Conservation (phyloP, 2,329 filamentous ascomycete species). For the Colletotrichum filicis region DNA sequence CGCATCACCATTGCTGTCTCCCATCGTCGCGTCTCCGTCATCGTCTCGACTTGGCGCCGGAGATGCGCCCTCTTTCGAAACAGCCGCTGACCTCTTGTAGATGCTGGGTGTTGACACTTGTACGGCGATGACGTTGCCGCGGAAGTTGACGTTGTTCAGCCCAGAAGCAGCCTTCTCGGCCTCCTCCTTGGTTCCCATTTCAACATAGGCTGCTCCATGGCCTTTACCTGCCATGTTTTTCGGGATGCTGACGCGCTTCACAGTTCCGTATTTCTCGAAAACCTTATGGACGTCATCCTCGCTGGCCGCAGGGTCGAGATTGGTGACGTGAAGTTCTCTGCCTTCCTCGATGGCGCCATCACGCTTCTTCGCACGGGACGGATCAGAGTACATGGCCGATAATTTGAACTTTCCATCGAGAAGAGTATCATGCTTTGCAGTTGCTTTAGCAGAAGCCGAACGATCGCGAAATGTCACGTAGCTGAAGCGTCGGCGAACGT, state of each 20-base stretch:
- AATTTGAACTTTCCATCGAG: conserved; percentile 77
- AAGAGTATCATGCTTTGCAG: conserved; percentile 75
- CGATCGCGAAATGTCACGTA: conserved; percentile 88
- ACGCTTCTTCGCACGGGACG: conserved; percentile 79
- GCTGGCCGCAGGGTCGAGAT: conserved; percentile 69
- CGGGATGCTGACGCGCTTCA: conserved; percentile 79
- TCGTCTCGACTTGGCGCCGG: conserved; percentile 48
- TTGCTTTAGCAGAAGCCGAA: conserved; percentile 76
- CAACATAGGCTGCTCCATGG: conserved; percentile 84
- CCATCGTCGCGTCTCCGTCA: conserved; percentile 53
- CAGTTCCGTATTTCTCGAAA: conserved; percentile 80
- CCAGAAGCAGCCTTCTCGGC: conserved; percentile 73
- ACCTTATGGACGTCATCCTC: conserved; percentile 77
- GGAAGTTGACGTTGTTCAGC: conserved; percentile 78
- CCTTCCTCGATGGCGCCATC: conserved; percentile 87
- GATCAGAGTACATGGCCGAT: conserved; percentile 86
- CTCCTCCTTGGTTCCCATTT: conserved; percentile 77
- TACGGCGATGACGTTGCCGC: conserved; percentile 74
- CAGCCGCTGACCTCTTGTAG: conserved; percentile 63
- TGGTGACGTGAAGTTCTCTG: conserved; percentile 83
- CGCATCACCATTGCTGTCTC: conserved; percentile 40
- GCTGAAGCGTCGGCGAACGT: conserved; percentile 91
- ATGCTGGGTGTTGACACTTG: conserved; percentile 67
- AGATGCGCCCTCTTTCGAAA: conserved; percentile 46
- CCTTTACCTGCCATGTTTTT: conserved; percentile 74